These are phyloP conservation scores for Trypanosoma scelopori DNA, from an alignment of 208 protist species.

Conservation along the genomic window DNA sequence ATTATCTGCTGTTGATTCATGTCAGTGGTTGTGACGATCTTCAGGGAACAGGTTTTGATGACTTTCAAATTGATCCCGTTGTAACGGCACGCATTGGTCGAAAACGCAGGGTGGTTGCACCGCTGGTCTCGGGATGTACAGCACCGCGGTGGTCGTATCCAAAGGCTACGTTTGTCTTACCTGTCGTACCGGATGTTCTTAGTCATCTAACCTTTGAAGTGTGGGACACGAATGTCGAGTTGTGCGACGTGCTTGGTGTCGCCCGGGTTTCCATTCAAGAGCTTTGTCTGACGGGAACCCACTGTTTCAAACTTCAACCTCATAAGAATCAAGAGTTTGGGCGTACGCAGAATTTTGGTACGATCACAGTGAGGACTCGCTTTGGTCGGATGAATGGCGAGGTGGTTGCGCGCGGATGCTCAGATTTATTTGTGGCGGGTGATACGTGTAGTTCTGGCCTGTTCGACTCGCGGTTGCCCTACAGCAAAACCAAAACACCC, in stretches of 20 bases:
- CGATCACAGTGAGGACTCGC: slow-evolving; percentile 25
- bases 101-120: slow-evolving; percentile 46
- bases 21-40: slow-evolving; percentile 51
- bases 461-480: slow-evolving; percentile 21
- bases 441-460: slow-evolving; percentile 6
- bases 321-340: slow-evolving; percentile 36
- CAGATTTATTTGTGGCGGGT: slow-evolving; percentile 13
- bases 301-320: slow-evolving; percentile 34
- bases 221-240: slow-evolving; percentile 76
- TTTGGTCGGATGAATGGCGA: slow-evolving; percentile 25
- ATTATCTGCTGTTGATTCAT: slow-evolving; percentile 53
- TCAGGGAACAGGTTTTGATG: slow-evolving; percentile 43
- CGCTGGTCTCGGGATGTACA: slow-evolving; percentile 43
- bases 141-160: slow-evolving; percentile 45
- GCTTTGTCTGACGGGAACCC: slow-evolving; percentile 48
- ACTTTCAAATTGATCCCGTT: slow-evolving; percentile 60
- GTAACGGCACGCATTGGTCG: slow-evolving; percentile 41
- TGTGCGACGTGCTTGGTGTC: slow-evolving; percentile 69
- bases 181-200: slow-evolving; percentile 40
- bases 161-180: slow-evolving; percentile 51
- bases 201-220: slow-evolving; percentile 38
- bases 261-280: slow-evolving; percentile 53
- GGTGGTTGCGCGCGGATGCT: slow-evolving; percentile 17
- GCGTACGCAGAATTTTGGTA: slow-evolving; percentile 25
- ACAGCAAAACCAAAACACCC: neutral